Evolutionary conservation across 2,329 filamentous ascomycete genomes (phyloP), one percentile per base, ranked within the genome.

Genomic region (Botryotinia convoluta): DNA sequence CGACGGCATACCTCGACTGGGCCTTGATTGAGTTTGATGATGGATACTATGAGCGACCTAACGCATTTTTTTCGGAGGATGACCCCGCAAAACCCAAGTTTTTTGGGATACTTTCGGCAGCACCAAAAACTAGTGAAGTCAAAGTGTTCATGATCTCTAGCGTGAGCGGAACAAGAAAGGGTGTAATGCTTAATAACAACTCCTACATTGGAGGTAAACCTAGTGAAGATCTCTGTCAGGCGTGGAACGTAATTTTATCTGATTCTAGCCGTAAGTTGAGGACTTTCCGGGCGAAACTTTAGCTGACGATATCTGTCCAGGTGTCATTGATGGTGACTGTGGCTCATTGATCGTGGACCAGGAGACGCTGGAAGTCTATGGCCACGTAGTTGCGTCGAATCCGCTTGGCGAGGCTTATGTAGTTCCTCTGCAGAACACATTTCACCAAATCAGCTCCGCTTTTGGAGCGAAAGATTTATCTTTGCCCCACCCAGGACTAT

Each of bases 231-330:
- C 48, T 54, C 0, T 54, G 48, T 54, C 26, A n/a, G 48, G 48
- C 26, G 2, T 54, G 48, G 48, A 54, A 54, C 5, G 12, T 54
- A 16, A 54, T 54, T 54, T n/a, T 54, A 3, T n/a, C 48, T 54
- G 48, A 54, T 3, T 54, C 26, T 7, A 16, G 2, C 5, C 0
- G 48, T 54, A 3, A n/a, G 48, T 51, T 51, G 48, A n/a, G 12
- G n/a, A 6, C 6, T 16, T 51, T 51, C 5, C 1, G 5, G 26
- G 12, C 12, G 5, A 16, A n/a, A 51, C 0, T 51, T 7, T 3
- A n/a, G 5, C 48, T 54, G 0, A 54, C 2, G 0, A 16, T 54
- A n/a, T 1, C 5, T n/a, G 1, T n/a, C 2, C 0, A 54, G 26
- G 48, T 54, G 48, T 54, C 12, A n/a, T 54, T 54, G 2, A 54